These are phyloP conservation scores for Scenedesmus sp. DNA, from an alignment of 163 green algal genomes.

Conservation along the genomic window DNA sequence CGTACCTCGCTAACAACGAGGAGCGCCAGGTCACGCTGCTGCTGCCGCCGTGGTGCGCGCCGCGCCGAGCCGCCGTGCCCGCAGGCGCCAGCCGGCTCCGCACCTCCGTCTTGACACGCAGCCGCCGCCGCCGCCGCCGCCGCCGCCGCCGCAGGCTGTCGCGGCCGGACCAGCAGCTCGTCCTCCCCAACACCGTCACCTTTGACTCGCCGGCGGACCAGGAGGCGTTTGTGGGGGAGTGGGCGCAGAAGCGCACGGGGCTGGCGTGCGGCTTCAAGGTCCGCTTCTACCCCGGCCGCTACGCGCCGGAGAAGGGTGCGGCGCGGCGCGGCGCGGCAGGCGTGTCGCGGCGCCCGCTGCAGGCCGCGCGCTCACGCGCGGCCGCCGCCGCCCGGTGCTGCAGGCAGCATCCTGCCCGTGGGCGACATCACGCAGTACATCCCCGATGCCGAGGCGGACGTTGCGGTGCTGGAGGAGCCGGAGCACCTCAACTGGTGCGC, in stretches of 20 bases:
- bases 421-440: conserved; percentile 82
- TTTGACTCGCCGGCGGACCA: conserved; percentile 89
- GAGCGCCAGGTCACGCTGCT: conserved; percentile 91
- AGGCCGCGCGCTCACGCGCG: no score
- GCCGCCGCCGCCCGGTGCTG: neutral
- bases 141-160: conserved; percentile 67
- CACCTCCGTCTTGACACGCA: no score
- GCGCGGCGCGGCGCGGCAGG: no score
- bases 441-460: conserved; percentile 88
- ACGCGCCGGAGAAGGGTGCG: conserved; percentile 88
- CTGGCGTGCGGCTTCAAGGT: conserved; percentile 86
- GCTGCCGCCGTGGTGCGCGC: conserved; percentile 84
- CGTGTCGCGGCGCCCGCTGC: no score
- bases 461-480: conserved; percentile 98
- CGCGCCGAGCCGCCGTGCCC: no score
- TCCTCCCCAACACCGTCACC: conserved; percentile 85
- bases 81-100: no score
- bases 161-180: conserved; percentile 80
- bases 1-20: conserved; percentile 82
- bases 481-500: conserved; percentile 90
- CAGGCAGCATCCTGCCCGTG: conserved; percentile 89
- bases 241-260: conserved; percentile 84
- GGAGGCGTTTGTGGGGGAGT: conserved; percentile 90
- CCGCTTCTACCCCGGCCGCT: conserved; percentile 90
- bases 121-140: no score